Conservation (phyloP, 2,329 filamentous ascomycete species). For the Orbilia ellipsospora region DNA sequence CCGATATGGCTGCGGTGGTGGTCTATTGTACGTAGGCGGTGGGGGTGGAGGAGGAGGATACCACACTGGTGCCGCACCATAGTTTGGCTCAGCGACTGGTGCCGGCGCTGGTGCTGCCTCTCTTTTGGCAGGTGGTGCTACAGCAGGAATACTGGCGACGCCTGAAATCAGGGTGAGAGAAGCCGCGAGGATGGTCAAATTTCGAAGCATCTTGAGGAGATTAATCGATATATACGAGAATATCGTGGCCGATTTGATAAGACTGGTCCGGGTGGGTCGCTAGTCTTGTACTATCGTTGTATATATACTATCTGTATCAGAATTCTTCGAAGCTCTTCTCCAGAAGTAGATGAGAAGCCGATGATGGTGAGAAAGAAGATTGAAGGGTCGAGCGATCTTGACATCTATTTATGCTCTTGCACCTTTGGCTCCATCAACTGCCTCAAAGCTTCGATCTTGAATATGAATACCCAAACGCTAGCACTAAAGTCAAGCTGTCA, state of each 20-base stretch:
- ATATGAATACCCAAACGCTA: no score
- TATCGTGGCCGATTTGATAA: not conserved
- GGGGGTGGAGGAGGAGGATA: constrained; percentile 18
- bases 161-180: constrained; percentile 38
- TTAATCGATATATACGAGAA: constrained; percentile 1
- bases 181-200: constrained; percentile 31
- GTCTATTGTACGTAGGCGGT: not conserved
- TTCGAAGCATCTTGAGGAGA: constrained; percentile 40
- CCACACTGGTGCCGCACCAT: constrained; percentile 18
- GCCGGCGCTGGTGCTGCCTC: constrained; percentile 15
- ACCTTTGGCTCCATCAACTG: not conserved
- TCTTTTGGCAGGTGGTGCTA: constrained; percentile 19
- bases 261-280: not conserved
- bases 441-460: no score
- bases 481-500: no score
- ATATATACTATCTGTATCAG: constrained; percentile 22
- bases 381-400: not conserved
- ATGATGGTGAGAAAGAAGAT: constrained; percentile 39
- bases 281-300: not conserved
- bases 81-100: constrained; percentile 39
- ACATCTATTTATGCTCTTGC: constrained; percentile 38
- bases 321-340: constrained; percentile 17
- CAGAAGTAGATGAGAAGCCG: constrained; percentile 16
- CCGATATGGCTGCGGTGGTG: constrained; percentile 5
- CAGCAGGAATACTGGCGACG: constrained; percentile 27